Base-by-base conservation (phyloP, 345 rosid species). In the Triadica sebifera region DNA sequence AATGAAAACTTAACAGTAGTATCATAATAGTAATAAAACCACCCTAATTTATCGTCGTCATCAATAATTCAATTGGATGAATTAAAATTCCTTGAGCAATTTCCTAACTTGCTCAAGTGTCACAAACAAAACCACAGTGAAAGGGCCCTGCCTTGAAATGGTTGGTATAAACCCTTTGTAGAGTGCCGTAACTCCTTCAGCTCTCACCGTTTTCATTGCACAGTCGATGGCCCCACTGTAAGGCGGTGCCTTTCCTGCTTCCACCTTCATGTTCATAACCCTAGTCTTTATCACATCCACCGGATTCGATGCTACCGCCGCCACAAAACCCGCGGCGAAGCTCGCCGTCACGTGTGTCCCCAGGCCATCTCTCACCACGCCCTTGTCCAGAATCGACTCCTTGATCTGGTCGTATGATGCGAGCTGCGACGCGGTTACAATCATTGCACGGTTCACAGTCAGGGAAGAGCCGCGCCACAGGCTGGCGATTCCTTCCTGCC, bases 281-380 rank as follows among this genome's bases (percentile, higher is more conserved):
- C 95, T 88, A 34, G 97, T 92, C 86, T 92, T 92, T 29, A 92
- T 84, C 73, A 92, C 95, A 52, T 92, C 93, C 70, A 92, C 87
- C 55, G 97, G 97, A 64, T 87, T 92, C 67, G 95, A 90, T 67
- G 93, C 95, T n/a, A 85, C 88, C 8, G 92, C 63, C 51, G 95
- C 97, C 56, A 92, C 93, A 8, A 92, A 75, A 60, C 97, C 97
- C 43, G 91, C 97, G 8, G 89, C 82, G 29, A 88, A 84, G 77
- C 97, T 92, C 61, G 91, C 92, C 41, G 85, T 76, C 83, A 86
- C 92, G 81, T 92, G 95, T 29, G 93, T 87, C 74, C 91, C 89
- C 0, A 92, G 69, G 43, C 94, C 94, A 39, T 90, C 91, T n/a
- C 51, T 47, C 88, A 89, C 84, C 74, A 76, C 41, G 0, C 81